Conservation (phyloP, 2,329 filamentous ascomycete genomes). For the Colletotrichum kahawae region DNA sequence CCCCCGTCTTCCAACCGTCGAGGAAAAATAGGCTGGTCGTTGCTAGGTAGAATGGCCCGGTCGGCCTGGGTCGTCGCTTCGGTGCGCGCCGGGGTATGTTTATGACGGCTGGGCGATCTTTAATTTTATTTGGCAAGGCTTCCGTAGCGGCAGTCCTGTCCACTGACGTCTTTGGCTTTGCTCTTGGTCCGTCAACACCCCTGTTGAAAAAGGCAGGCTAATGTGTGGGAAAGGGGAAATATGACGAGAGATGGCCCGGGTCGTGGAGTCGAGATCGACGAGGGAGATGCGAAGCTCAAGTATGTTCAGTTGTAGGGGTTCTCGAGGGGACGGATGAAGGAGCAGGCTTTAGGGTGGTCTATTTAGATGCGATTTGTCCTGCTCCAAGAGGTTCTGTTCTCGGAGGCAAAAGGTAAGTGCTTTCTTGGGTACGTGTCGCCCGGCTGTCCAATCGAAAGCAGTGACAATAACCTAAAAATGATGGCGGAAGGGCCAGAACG, state of each 20-base stretch:
- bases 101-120: conserved; percentile 17
- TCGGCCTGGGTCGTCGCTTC: neutral
- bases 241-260: neutral
- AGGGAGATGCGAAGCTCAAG: neutral
- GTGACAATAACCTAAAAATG: neutral
- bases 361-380: neutral
- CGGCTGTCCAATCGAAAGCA: conserved; percentile 14
- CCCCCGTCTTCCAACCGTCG: neutral
- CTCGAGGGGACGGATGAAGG: neutral
- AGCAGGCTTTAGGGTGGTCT: neutral
- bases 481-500: neutral
- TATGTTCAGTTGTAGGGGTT: neutral
- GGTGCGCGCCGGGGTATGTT: neutral
- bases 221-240: neutral
- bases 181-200: neutral
- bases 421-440: conserved; percentile 11
- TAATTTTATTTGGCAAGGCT: conserved; percentile 1
- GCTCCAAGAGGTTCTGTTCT: neutral
- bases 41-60: neutral
- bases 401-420: neutral
- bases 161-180: neutral
- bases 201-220: neutral
- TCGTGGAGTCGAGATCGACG: neutral
- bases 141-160: conserved; percentile 8
- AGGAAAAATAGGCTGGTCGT: neutral